A percentile compares a stretch with the other conserved stretches of the same genome.
These are phyloP conservation scores for Fusarium poae DNA, from an alignment of 2,329 filamentous ascomycete genomes.

Conservation along the genomic window DNA sequence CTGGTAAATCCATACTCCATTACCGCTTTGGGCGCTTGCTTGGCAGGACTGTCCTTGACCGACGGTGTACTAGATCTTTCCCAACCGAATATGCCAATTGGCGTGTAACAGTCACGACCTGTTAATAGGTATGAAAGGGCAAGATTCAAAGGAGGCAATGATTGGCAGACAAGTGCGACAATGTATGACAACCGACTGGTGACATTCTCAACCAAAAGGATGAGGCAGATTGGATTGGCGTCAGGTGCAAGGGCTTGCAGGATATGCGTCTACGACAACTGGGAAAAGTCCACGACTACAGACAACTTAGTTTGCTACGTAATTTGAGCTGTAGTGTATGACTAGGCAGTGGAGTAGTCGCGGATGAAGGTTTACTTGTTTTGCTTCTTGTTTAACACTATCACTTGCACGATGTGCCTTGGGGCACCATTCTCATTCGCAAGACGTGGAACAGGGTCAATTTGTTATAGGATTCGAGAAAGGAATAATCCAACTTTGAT, in stretches of 20 bases:
- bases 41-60: conserved; percentile 55
- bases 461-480: conserved; percentile 13
- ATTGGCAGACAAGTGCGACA: conserved; percentile 28
- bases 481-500: conserved; percentile 39
- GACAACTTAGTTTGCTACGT: conserved; percentile 38
- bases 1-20: conserved; percentile 59
- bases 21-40: conserved; percentile 44
- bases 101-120: conserved; percentile 30
- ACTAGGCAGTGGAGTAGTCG: conserved; percentile 38
- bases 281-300: conserved; percentile 36
- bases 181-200: conserved; percentile 44
- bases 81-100: conserved; percentile 33
- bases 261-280: conserved; percentile 27
- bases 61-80: conserved; percentile 53
- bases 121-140: conserved; percentile 30
- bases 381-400: conserved; percentile 33
- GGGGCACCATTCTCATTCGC: conserved; percentile 17
- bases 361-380: conserved; percentile 23
- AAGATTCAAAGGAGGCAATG: conserved; percentile 36
- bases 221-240: conserved; percentile 38
- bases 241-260: conserved; percentile 39
- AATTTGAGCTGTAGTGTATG: conserved; percentile 50
- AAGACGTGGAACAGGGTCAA: background rate
- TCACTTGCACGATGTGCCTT: conserved; percentile 20
- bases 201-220: conserved; percentile 39